Evolutionary conservation across 345 rosid species (phyloP).

Genomic region (Raphanus raphanistrum): DNA sequence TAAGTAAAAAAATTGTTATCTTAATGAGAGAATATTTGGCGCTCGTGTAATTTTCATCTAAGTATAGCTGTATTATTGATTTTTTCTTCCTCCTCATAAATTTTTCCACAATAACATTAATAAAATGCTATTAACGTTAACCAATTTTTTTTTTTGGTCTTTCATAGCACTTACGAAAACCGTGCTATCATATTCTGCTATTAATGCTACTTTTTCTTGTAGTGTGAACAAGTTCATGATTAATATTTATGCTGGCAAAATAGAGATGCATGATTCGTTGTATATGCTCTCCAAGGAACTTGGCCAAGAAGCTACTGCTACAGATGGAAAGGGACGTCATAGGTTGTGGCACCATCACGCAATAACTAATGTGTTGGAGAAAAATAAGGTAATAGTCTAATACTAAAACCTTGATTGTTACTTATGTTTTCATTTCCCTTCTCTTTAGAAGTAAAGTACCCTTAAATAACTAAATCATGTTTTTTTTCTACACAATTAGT

Average conservation of each 20-base stretch:
- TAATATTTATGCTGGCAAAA: not conserved
- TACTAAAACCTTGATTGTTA: not conserved
- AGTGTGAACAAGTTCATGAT: slow-evolving; percentile 36
- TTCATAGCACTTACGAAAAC: no score
- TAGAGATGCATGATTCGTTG: slow-evolving; percentile 41
- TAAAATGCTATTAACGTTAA: no score
- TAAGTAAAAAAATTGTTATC: no score
- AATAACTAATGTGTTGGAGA: not conserved
- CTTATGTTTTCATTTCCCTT: not conserved
- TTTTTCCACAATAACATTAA: no score
- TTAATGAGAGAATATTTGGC: no score
- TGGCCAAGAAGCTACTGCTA: slow-evolving; percentile 22
- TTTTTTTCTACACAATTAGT: not conserved
- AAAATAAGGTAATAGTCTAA: slow-evolving; percentile 3
- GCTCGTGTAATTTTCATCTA: no score
- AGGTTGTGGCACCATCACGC: slow-evolving; percentile 21
- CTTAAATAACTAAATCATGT: not conserved
- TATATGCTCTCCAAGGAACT: slow-evolving; percentile 27
- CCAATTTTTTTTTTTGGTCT: no score
- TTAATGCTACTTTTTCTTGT: no score
- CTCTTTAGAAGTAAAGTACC: not conserved
- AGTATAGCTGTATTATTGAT: no score
- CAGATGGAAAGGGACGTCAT: slow-evolving; percentile 12
- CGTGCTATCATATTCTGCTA: no score
- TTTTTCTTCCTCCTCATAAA: no score